These are phyloP conservation scores for Capsicum pubescens DNA, from an alignment of 257 asterid genomes.

Conservation along the genomic window DNA sequence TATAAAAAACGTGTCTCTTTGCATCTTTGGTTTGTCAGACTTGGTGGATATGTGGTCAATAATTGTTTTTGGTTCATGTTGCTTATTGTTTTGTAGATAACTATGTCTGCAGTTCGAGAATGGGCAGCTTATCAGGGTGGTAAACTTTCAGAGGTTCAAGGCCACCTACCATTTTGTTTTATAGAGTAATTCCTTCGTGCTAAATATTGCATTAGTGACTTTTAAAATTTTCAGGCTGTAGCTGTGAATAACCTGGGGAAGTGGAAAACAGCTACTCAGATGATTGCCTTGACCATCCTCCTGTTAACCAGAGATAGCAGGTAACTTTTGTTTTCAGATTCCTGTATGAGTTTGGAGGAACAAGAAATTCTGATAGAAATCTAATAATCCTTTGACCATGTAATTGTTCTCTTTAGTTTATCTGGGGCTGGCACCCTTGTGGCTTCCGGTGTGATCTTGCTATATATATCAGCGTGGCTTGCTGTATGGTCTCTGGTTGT, in stretches of 20 bases:
- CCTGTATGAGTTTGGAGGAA: not conserved
- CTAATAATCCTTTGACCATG: not conserved
- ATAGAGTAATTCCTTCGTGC: not conserved
- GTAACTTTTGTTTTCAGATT: constrained; percentile 41
- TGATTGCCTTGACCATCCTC: constrained; percentile 83
- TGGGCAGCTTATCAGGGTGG: constrained; percentile 97
- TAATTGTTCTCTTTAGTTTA: constrained; percentile 48
- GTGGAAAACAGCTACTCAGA: constrained; percentile 98
- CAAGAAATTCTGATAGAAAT: not conserved
- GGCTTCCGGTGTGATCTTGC: constrained; percentile 69
- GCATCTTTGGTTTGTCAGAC: not conserved
- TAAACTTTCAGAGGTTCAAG: constrained; percentile 80
- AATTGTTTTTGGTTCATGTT: constrained; percentile 24
- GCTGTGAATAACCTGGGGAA: constrained; percentile 96
- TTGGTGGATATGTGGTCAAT: not conserved
- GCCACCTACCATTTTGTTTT: not conserved
- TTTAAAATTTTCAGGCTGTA: constrained; percentile 63
- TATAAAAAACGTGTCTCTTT: not conserved
- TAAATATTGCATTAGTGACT: not conserved
- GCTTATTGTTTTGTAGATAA: constrained; percentile 62
- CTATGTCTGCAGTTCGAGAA: constrained; percentile 99
- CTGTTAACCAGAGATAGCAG: constrained; percentile 90
- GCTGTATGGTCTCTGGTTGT: constrained; percentile 77
- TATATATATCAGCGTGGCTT: constrained; percentile 83
- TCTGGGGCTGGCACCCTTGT: constrained; percentile 55